Evolutionary conservation across 495 filamentous ascomycete genomes (phyloP).

Genomic region (Penicillium angulare): DNA sequence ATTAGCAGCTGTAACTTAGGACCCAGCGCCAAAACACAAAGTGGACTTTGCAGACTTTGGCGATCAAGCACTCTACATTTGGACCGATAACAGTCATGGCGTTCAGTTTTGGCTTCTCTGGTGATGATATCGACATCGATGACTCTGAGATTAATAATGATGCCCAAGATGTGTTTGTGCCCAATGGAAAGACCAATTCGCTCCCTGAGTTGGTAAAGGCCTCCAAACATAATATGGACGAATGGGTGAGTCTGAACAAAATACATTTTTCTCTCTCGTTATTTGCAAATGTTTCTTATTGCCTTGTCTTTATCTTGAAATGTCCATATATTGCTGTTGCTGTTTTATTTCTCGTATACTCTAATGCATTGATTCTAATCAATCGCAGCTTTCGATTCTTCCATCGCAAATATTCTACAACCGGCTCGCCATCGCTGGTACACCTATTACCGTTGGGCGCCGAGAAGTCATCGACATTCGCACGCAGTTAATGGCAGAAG

Average conservation of each 20-base stretch:
- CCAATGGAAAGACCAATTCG: constrained; percentile 8
- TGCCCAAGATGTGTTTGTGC: constrained; percentile 7
- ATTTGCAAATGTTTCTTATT: constrained; percentile 37
- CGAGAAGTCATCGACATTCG: constrained; percentile 92
- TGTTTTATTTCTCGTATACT: too few relatives aligned
- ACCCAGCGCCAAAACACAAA: too few relatives aligned
- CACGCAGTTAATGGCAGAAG: constrained; percentile 91
- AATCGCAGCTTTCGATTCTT: constrained; percentile 61
- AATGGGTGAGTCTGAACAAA: constrained; percentile 41
- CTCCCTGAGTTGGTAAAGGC: constrained; percentile 37
- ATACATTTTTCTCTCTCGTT: neutral
- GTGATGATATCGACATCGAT: constrained; percentile 78
- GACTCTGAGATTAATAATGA: constrained; percentile 35
- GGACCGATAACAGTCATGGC: too few relatives aligned
- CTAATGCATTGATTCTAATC: constrained; percentile 44
- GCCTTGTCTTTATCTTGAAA: too few relatives aligned
- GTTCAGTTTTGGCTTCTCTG: constrained; percentile 81
- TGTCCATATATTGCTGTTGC: too few relatives aligned
- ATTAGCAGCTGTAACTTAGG: too few relatives aligned
- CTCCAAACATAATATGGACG: constrained; percentile 39
- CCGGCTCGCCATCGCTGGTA: constrained; percentile 51
- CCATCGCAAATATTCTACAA: constrained; percentile 79
- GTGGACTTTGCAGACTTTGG: too few relatives aligned
- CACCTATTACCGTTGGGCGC: constrained; percentile 61
- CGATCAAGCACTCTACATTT: too few relatives aligned